These are phyloP conservation scores for Crithidia fasciculata DNA, from an alignment of 208 protist species.

Conservation along the genomic window DNA sequence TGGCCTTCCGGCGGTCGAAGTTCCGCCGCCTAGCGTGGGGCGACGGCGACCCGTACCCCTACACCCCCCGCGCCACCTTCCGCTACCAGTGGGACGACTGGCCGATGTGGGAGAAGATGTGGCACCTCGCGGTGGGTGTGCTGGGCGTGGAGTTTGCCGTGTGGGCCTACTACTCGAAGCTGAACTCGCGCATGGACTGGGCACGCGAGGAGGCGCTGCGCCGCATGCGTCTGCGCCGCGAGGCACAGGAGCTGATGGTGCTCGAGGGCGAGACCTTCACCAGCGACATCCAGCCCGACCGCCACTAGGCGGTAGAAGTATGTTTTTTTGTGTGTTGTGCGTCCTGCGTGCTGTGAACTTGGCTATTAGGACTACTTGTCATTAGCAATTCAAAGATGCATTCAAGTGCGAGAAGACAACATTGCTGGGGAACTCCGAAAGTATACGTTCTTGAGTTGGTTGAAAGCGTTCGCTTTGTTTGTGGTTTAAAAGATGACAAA, in stretches of 20 bases:
- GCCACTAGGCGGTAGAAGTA: slow-evolving; percentile 36
- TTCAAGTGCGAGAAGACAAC: no score
- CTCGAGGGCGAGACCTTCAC: slow-evolving; percentile 82
- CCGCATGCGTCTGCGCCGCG: slow-evolving; percentile 87
- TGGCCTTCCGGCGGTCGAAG: slow-evolving; percentile 88
- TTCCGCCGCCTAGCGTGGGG: slow-evolving; percentile 90
- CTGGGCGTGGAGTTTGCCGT: slow-evolving; percentile 73
- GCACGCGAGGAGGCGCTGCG: slow-evolving; percentile 88
- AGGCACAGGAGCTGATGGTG: slow-evolving; percentile 91
- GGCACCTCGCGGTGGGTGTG: slow-evolving; percentile 73
- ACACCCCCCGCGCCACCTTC: slow-evolving; percentile 89
- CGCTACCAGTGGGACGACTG: slow-evolving; percentile 93
- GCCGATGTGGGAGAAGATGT: slow-evolving; percentile 91
- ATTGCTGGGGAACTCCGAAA: no score
- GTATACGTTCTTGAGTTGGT: no score
- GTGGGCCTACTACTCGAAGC: slow-evolving; percentile 88
- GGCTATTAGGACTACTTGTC: no score
- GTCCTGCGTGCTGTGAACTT: no score
- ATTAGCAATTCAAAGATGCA: no score
- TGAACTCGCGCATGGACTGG: slow-evolving; percentile 82
- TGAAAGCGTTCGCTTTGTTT: no score
- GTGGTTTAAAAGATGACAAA: no score
- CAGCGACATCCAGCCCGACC: slow-evolving; percentile 81
- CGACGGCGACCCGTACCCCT: slow-evolving; percentile 89
- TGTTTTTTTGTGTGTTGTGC: slow-evolving; percentile 25